These are phyloP conservation scores for Amanita exitialis DNA, from an alignment of 768 basidiomycete species.

Conservation along the genomic window DNA sequence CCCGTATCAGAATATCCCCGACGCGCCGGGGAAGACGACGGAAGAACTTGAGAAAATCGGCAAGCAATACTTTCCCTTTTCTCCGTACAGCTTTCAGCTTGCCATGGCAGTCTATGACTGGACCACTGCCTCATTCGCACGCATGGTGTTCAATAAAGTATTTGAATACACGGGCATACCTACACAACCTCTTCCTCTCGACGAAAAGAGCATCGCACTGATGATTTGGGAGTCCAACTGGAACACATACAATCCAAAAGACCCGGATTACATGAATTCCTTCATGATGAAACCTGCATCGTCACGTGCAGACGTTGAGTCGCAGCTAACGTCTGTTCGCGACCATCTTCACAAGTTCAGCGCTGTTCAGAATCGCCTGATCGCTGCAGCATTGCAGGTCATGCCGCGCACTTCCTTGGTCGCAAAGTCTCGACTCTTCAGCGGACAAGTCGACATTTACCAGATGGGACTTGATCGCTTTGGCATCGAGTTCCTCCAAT, in stretches of 20 bases:
- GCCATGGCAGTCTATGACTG: slow-evolving; percentile 2
- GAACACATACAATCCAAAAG: slow-evolving; percentile 1
- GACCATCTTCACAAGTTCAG: slow-evolving; percentile 6
- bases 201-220: slow-evolving; percentile 3
- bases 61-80: slow-evolving; percentile 5
- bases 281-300: slow-evolving; percentile 7
- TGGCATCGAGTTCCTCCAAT: slow-evolving; percentile 4
- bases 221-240: slow-evolving; percentile 7
- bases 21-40: not conserved
- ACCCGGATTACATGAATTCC: slow-evolving; percentile 8
- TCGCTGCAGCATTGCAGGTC: slow-evolving; percentile 5
- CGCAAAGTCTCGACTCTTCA: slow-evolving; percentile 2
- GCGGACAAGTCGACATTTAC: slow-evolving; percentile 8
- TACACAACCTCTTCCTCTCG: slow-evolving; percentile 3
- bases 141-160: slow-evolving; percentile 9
- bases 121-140: not conserved
- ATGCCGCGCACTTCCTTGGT: slow-evolving; percentile 8
- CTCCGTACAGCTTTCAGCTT: slow-evolving; percentile 8
- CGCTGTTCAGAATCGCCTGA: slow-evolving; percentile 6
- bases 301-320: not conserved
- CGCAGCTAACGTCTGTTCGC: not conserved
- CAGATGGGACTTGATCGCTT: not conserved
- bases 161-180: slow-evolving; percentile 8
- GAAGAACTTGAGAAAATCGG: not conserved
- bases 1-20: not conserved